phyloP scores from a whole-genome alignment of 495 filamentous ascomycete species.

The Thermothielavioides terrestris region DNA sequence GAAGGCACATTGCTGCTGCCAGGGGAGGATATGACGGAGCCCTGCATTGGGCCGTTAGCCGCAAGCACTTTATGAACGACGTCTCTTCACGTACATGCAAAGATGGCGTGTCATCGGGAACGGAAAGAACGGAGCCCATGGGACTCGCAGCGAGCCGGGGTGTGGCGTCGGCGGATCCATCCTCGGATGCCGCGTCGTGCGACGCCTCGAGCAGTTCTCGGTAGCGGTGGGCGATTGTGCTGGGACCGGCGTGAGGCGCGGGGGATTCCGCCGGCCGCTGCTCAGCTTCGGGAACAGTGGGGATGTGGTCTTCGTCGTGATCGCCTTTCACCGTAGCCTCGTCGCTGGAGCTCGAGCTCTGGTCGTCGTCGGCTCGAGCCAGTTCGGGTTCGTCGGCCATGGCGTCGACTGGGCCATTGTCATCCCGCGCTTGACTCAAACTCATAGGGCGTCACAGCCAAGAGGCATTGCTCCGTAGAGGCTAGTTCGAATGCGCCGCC shows the following conservation, averaged over 20 bases:
- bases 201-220: slow-evolving; percentile 32
- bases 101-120: slow-evolving; percentile 84
- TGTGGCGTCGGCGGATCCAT: slow-evolving; percentile 35
- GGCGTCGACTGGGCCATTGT: slow-evolving; percentile 34
- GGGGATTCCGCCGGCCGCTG: slow-evolving; percentile 16
- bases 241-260: slow-evolving; percentile 21
- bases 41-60: slow-evolving; percentile 42
- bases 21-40: slow-evolving; percentile 69
- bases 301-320: slow-evolving; percentile 32
- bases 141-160: slow-evolving; percentile 38
- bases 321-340: slow-evolving; percentile 39
- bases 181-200: slow-evolving; percentile 38
- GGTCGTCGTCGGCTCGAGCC: slow-evolving; percentile 20
- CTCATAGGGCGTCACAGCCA: slow-evolving; percentile 37
- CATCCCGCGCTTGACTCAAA: slow-evolving; percentile 38
- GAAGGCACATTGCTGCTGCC: slow-evolving; percentile 52
- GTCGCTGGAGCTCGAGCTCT: slow-evolving; percentile 32
- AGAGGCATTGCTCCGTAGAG: slow-evolving; percentile 27
- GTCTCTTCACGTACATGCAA: slow-evolving; percentile 55
- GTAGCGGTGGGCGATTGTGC: slow-evolving; percentile 38
- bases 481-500: neutral
- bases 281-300: slow-evolving; percentile 35
- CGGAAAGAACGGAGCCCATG: slow-evolving; percentile 49
- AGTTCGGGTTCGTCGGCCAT: slow-evolving; percentile 38
- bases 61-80: neutral